Evolutionary conservation across 106 monocot genomes (phyloP).

Genomic region (Narthecium ossifragum): DNA sequence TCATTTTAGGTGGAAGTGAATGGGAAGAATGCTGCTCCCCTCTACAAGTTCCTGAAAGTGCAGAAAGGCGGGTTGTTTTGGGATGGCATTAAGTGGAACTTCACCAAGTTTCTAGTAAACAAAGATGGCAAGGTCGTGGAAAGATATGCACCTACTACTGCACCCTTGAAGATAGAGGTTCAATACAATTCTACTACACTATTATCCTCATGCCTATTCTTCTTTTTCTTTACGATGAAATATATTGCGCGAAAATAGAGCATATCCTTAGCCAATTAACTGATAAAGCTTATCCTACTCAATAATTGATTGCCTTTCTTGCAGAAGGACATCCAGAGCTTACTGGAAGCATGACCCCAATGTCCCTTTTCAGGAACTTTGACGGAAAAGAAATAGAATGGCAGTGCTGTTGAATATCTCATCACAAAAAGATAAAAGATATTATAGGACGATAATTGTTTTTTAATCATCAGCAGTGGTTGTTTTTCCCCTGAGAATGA

Average conservation of each 20-base stretch:
- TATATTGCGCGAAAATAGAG: too few species aligned
- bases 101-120: conserved; percentile 41
- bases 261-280: too few species aligned
- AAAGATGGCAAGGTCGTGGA: conserved; percentile 31
- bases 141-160: conserved; percentile 42
- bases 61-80: conserved; percentile 37
- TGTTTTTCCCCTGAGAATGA: too few species aligned
- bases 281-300: too few species aligned
- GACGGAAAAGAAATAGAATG: too few species aligned
- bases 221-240: background rate
- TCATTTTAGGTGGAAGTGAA: conserved; percentile 52
- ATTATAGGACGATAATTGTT: too few species aligned
- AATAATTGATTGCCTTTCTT: background rate
- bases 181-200: too few species aligned
- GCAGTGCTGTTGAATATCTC: too few species aligned
- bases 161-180: conserved; percentile 49
- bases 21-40: conserved; percentile 29
- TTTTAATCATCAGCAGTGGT: too few species aligned
- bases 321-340: conserved; percentile 35
- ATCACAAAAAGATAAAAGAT: too few species aligned
- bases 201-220: background rate
- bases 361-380: too few species aligned
- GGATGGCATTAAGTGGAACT: conserved; percentile 44
- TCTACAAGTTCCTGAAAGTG: conserved; percentile 40
- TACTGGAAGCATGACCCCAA: conserved; percentile 11